Evolutionary conservation across 2,329 filamentous ascomycete genomes (phyloP).

Genomic region (Zasmidium cellare): DNA sequence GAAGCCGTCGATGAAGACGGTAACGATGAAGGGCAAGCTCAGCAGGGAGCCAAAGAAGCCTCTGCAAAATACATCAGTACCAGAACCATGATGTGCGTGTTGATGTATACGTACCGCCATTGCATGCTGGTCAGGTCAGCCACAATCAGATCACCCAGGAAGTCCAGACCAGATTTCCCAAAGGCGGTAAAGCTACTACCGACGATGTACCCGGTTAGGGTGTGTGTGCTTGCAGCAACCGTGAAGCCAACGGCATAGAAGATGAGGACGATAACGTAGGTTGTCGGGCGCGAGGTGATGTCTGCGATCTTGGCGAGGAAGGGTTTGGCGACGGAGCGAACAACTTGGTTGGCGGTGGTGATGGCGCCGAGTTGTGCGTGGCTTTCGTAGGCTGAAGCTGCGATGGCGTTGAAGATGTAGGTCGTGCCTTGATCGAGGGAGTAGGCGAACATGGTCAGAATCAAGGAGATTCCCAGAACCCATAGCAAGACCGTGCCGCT

Average conservation of each 20-base stretch:
- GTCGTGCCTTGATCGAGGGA: slow-evolving; percentile 15
- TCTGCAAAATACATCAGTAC: slow-evolving; percentile 6
- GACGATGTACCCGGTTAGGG: slow-evolving; percentile 28
- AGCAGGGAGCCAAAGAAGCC: slow-evolving; percentile 29
- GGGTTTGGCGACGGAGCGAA: slow-evolving; percentile 15
- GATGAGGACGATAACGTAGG: slow-evolving; percentile 42
- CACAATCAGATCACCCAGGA: slow-evolving; percentile 33
- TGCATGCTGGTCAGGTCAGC: slow-evolving; percentile 31
- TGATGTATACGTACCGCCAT: slow-evolving; percentile 23
- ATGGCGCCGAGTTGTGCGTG: slow-evolving; percentile 9
- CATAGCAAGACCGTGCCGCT: slow-evolving; percentile 24
- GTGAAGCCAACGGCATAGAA: slow-evolving; percentile 27
- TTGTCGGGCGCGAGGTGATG: slow-evolving; percentile 30
- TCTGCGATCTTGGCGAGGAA: slow-evolving; percentile 14
- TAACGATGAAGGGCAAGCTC: slow-evolving; percentile 39
- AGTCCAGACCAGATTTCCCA: slow-evolving; percentile 32
- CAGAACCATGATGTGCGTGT: background rate
- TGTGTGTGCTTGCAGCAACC: slow-evolving; percentile 4
- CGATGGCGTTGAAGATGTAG: slow-evolving; percentile 12
- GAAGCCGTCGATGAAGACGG: slow-evolving; percentile 44
- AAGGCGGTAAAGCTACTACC: slow-evolving; percentile 31
- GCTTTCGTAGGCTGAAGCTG: slow-evolving; percentile 3
- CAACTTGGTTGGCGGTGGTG: slow-evolving; percentile 8
- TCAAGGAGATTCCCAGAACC: slow-evolving; percentile 25
- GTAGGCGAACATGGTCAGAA: slow-evolving; percentile 35